phyloP scores from a whole-genome alignment of 2,329 filamentous ascomycete species.

The Hymenoscyphus fraxineus region DNA sequence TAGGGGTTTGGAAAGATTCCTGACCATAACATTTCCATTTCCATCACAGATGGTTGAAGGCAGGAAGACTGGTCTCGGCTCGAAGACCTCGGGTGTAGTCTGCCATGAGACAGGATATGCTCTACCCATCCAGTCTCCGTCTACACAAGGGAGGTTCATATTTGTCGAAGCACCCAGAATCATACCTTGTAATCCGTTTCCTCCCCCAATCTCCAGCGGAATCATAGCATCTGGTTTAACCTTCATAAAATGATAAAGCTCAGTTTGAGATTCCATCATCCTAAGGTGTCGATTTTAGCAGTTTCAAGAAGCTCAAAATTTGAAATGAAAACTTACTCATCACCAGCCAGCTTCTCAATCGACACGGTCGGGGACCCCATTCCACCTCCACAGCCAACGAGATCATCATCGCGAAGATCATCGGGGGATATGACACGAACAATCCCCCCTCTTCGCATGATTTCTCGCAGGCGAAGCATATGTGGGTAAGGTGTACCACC shows the following conservation, averaged over 20 bases:
- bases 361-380: constrained; percentile 43
- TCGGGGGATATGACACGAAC: constrained; percentile 50
- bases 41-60: constrained; percentile 49
- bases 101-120: constrained; percentile 28
- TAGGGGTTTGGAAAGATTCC: not conserved
- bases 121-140: constrained; percentile 45
- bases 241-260: constrained; percentile 37
- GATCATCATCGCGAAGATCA: constrained; percentile 43
- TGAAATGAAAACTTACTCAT: constrained; percentile 39
- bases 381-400: constrained; percentile 45
- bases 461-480: constrained; percentile 48
- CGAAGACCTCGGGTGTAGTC: constrained; percentile 50
- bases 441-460: constrained; percentile 47
- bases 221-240: constrained; percentile 41
- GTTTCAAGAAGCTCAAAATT: constrained; percentile 46
- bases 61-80: constrained; percentile 43
- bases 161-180: constrained; percentile 29
- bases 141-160: constrained; percentile 39
- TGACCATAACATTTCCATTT: constrained; percentile 46
- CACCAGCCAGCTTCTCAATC: constrained; percentile 41
- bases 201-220: constrained; percentile 45
- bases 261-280: constrained; percentile 35
- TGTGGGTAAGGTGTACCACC: constrained; percentile 48
- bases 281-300: constrained; percentile 36
- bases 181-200: constrained; percentile 35